A percentile compares a stretch with the other conserved stretches of the same genome.
Evolutionary conservation across 306 rosid species (phyloP).

Genomic region (Lagenaria siceraria): DNA sequence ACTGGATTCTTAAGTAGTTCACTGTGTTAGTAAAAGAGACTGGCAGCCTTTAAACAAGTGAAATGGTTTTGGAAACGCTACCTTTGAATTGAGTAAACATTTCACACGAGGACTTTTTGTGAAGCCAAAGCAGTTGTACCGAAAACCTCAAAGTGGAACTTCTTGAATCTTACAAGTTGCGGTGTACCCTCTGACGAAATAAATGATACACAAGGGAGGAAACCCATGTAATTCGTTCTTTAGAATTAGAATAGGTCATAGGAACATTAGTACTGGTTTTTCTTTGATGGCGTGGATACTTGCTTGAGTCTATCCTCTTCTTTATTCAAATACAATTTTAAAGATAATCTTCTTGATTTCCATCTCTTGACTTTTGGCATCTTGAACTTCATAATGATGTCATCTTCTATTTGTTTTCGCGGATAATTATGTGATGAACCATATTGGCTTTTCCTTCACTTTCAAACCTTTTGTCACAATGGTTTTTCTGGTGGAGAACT

Average conservation of each 20-base stretch:
- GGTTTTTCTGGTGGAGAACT: background rate
- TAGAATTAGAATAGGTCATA: background rate
- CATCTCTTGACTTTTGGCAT: background rate
- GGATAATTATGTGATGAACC: background rate
- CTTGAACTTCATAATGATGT: background rate
- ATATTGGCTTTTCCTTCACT: background rate
- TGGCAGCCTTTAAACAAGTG: background rate
- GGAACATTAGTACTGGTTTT: background rate
- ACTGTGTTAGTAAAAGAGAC: background rate
- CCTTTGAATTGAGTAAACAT: background rate
- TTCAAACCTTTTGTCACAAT: background rate
- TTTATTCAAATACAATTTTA: background rate
- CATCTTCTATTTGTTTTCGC: background rate
- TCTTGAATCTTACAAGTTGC: background rate
- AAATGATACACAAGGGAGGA: background rate
- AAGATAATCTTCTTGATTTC: background rate
- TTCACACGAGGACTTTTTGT: background rate
- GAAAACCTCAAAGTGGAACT: background rate
- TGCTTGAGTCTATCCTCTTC: background rate
- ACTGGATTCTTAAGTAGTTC: background rate
- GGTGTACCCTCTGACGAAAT: background rate
- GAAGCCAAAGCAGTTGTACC: background rate
- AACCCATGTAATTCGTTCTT: background rate
- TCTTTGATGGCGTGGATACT: background rate
- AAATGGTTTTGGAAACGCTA: background rate